phyloP scores from a whole-genome alignment of 345 rosid species.

The Linum usitatissimum region DNA sequence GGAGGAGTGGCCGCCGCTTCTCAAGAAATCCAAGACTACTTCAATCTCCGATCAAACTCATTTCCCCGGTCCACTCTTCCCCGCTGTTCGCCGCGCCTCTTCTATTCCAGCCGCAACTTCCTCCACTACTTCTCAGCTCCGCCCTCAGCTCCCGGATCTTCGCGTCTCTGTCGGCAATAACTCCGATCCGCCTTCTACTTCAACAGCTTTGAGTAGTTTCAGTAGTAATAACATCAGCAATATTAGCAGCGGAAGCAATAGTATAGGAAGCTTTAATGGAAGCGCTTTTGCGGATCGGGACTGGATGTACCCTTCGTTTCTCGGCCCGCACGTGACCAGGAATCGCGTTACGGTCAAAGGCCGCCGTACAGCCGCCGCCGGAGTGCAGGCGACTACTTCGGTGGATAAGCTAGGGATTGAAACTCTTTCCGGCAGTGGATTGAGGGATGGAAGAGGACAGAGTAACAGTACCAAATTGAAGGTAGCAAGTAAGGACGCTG shows the following conservation, averaged over 20 bases:
- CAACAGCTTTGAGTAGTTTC: constrained; percentile 1
- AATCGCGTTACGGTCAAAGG: constrained; percentile 32
- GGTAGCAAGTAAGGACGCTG: constrained; percentile 14
- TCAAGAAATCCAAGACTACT: constrained; percentile 37
- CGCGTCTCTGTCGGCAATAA: constrained; percentile 20
- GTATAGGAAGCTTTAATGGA: neutral
- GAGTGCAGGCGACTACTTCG: constrained; percentile 16
- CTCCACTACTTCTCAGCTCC: neutral
- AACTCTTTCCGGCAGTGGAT: neutral
- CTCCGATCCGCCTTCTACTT: constrained; percentile 5
- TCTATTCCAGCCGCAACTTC: constrained; percentile 19
- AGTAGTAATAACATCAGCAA: neutral
- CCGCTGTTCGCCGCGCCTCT: constrained; percentile 39
- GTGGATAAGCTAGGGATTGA: constrained; percentile 17
- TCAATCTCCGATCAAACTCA: constrained; percentile 20
- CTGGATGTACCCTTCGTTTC: constrained; percentile 54
- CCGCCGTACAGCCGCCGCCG: constrained; percentile 14
- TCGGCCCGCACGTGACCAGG: constrained; percentile 41
- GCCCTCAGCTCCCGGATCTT: constrained; percentile 23
- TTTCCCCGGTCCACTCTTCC: constrained; percentile 53
- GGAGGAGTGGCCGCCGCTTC: constrained; percentile 46
- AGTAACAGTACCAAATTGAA: neutral
- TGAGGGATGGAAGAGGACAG: constrained; percentile 16
- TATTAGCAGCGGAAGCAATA: neutral
- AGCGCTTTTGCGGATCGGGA: constrained; percentile 36